phyloP scores from a whole-genome alignment of 495 filamentous ascomycete species.

The Oidiodendron maius region DNA sequence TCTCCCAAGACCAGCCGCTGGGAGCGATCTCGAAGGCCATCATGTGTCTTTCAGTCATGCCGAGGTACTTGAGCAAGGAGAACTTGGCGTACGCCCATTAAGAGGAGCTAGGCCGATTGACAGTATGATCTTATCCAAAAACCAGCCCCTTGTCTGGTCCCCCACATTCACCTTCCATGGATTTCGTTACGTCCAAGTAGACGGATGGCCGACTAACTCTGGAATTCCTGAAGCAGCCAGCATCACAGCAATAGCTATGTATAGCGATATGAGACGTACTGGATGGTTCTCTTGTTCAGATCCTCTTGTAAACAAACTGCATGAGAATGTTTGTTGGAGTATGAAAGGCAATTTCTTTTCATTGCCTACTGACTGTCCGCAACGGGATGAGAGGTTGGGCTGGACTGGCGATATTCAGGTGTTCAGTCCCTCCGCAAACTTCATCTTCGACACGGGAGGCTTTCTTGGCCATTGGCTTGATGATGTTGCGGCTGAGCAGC shows the following conservation, averaged over 20 bases:
- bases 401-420: conserved; percentile 50
- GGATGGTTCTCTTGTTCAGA: conserved; percentile 44
- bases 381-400: conserved; percentile 49
- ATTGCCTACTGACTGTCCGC: conserved; percentile 51
- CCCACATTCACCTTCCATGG: conserved; percentile 50
- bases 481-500: conserved; percentile 25
- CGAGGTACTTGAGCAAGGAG: conserved; percentile 47
- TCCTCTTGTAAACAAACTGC: conserved; percentile 38
- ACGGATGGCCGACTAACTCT: conserved; percentile 39
- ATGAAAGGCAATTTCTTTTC: conserved; percentile 50
- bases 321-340: conserved; percentile 43
- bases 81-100: conserved; percentile 43
- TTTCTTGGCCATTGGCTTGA: conserved; percentile 40
- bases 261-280: conserved; percentile 43
- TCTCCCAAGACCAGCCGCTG: conserved; percentile 27
- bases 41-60: conserved; percentile 38
- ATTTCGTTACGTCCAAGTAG: conserved; percentile 46
- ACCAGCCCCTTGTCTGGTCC: conserved; percentile 26
- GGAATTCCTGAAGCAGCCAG: conserved; percentile 16
- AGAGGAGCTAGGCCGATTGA: conserved; percentile 40
- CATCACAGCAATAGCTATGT: conserved; percentile 39
- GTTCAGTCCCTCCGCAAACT: conserved; percentile 42
- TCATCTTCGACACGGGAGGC: conserved; percentile 42
- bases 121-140: conserved; percentile 30
- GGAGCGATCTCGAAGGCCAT: too few species aligned